Conservation (phyloP, 2,329 filamentous ascomycete genomes). For the Paecilomyces sp. region DNA sequence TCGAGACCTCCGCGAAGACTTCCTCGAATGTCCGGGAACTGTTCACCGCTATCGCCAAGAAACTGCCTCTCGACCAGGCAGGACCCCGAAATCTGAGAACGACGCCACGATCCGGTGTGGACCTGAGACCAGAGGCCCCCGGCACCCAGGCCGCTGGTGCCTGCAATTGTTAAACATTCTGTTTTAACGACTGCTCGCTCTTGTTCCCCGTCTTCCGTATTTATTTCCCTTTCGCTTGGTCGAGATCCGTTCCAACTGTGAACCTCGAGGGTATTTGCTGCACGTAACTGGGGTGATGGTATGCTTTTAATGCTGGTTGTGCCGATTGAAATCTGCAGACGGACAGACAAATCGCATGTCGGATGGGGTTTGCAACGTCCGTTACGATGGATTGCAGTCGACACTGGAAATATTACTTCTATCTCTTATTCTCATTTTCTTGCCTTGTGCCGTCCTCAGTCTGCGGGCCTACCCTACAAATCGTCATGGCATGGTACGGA, state of each 20-base stretch:
- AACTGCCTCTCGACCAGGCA: constrained; percentile 89
- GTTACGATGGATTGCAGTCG: not conserved
- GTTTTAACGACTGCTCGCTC: not conserved
- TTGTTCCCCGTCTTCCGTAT: not conserved
- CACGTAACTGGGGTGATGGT: not conserved
- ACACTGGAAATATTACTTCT: not conserved
- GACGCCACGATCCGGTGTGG: constrained; percentile 57
- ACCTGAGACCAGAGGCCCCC: constrained; percentile 57
- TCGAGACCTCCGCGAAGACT: constrained; percentile 97
- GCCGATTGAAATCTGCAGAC: not conserved
- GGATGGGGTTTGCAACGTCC: not conserved
- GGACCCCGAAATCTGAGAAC: constrained; percentile 79
- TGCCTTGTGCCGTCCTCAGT: not conserved
- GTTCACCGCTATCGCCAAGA: constrained; percentile 97
- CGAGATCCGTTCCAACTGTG: not conserved
- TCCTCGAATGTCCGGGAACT: constrained; percentile 92
- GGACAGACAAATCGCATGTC: not conserved
- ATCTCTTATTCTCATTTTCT: not conserved
- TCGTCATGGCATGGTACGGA: not conserved
- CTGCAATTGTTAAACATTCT: constrained; percentile 54
- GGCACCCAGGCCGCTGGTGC: constrained; percentile 52
- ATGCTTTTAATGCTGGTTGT: not conserved
- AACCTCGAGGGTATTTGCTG: not conserved
- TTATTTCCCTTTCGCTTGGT: constrained; percentile 1
- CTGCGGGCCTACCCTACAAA: not conserved